These are phyloP conservation scores for Acanthamoeba divionensis DNA, from an alignment of 208 protist species.

Conservation along the genomic window DNA sequence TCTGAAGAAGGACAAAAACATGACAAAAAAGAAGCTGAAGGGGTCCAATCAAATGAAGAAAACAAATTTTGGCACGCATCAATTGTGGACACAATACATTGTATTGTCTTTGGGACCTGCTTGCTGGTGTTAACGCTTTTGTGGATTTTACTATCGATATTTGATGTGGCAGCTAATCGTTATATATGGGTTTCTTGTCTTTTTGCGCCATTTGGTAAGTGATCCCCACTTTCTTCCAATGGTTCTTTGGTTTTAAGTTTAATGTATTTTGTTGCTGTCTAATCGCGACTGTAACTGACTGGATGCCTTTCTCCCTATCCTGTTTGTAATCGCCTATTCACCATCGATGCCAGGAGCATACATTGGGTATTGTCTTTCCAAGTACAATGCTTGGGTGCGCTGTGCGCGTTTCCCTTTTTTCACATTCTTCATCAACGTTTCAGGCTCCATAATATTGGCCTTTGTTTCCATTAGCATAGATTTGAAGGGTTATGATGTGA, in stretches of 20 bases:
- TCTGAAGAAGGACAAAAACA: not conserved
- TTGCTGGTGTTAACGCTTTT: not conserved
- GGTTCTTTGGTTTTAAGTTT: not conserved
- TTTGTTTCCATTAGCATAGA: not conserved
- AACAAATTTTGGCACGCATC: not conserved
- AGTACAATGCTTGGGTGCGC: slow-evolving; percentile 17
- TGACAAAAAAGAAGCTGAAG: not conserved
- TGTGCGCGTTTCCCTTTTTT: slow-evolving; percentile 25
- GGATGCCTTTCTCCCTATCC: too few relatives aligned
- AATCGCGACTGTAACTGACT: too few relatives aligned
- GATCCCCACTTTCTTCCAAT: not conserved
- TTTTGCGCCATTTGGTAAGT: slow-evolving; percentile 25
- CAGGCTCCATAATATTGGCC: not conserved
- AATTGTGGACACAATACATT: not conserved
- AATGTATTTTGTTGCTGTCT: too few relatives aligned
- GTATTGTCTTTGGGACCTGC: not conserved
- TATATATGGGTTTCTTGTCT: slow-evolving; percentile 40
- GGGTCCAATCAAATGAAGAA: not conserved
- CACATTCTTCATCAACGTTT: slow-evolving; percentile 29
- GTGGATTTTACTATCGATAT: not conserved
- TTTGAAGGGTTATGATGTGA: not conserved
- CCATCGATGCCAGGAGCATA: not conserved
- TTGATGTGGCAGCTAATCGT: not conserved
- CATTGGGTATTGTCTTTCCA: not conserved
- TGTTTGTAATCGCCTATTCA: too few relatives aligned